Percentiles rank a stretch among this genome's conserved stretches.
Conservation (phyloP, 208 protist species). For the Acanthamoeba divionensis region DNA sequence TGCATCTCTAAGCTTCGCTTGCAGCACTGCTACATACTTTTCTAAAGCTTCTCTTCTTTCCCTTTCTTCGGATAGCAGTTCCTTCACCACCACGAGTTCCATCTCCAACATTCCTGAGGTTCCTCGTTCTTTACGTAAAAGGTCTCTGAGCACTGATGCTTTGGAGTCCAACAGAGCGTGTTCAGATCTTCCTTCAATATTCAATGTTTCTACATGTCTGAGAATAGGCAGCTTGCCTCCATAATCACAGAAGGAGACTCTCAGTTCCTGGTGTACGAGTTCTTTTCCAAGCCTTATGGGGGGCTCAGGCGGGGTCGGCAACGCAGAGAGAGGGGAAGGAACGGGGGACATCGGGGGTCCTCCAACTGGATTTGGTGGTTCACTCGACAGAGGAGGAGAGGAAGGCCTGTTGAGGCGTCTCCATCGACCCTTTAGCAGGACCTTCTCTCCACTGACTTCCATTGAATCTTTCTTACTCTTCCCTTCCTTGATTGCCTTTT, state of each 20-base stretch:
- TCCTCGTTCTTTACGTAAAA: no score
- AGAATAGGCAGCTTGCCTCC: no score
- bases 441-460: background rate
- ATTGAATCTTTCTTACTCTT: background rate
- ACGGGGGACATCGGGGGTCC: background rate
- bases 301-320: no score
- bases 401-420: background rate
- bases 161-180: no score
- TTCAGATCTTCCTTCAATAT: no score
- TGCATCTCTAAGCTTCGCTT: background rate
- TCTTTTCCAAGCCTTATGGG: no score
- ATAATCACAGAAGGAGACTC: no score
- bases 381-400: background rate
- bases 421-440: background rate
- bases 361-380: no score
- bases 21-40: background rate
- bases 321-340: background rate
- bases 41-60: background rate
- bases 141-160: no score
- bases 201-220: no score
- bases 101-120: constrained; percentile 1
- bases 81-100: background rate
- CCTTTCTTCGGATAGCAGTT: background rate
- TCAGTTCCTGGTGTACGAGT: background rate
- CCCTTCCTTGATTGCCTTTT: background rate